A percentile compares a stretch with the other conserved stretches of the same genome.
These are phyloP conservation scores for Pseudogymnoascus sp. DNA, from an alignment of 2,329 filamentous ascomycete species.

Conservation along the genomic window DNA sequence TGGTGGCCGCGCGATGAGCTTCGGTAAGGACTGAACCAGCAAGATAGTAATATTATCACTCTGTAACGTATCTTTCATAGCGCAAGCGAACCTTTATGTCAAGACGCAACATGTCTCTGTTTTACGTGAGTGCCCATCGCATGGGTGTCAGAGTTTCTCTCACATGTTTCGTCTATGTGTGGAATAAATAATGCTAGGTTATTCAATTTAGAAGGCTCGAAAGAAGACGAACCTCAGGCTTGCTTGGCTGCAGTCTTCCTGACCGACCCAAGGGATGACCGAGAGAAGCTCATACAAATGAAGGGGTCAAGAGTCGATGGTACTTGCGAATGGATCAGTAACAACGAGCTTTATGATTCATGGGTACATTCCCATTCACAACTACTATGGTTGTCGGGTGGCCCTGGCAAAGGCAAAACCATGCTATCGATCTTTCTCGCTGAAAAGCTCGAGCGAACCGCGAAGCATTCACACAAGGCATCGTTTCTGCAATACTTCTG, in stretches of 20 bases:
- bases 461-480: too few relatives aligned
- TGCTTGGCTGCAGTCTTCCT: background rate
- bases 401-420: background rate
- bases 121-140: background rate
- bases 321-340: too few relatives aligned
- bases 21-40: background rate
- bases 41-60: background rate
- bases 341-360: too few relatives aligned
- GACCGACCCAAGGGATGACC: too few relatives aligned
- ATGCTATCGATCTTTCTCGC: background rate
- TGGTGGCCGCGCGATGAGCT: background rate
- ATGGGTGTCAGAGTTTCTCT: background rate
- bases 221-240: background rate
- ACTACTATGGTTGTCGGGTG: too few relatives aligned
- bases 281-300: too few relatives aligned
- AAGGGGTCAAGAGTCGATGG: too few relatives aligned
- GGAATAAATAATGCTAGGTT: background rate
- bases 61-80: background rate
- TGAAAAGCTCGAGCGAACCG: background rate
- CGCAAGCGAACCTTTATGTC: background rate
- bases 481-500: constrained; percentile 34
- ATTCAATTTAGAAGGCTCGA: background rate
- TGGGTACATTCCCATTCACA: too few relatives aligned
- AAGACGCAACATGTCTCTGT: background rate
- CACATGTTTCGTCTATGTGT: background rate